Evolutionary conservation across 1,284 basidiomycete species (phyloP).

Genomic region (Volvariella volvacea): DNA sequence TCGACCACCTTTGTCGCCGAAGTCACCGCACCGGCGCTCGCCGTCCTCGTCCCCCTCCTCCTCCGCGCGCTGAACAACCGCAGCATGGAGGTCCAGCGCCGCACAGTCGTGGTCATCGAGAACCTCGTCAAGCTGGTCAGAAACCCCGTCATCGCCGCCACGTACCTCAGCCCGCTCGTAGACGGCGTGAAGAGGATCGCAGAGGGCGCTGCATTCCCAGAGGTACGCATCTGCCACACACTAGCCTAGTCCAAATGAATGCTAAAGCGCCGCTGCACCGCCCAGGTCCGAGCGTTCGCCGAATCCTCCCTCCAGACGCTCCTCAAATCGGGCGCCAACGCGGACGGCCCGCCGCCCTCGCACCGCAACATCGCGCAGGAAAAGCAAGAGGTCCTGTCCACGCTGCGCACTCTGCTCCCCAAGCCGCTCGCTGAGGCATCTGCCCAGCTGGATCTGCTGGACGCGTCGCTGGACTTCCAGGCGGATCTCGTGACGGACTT

Average conservation of each 20-base stretch:
- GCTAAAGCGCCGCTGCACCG: constrained; percentile 12
- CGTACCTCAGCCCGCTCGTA: constrained; percentile 84
- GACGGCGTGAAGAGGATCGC: constrained; percentile 92
- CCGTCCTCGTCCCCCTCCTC: constrained; percentile 92
- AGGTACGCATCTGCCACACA: too few species aligned
- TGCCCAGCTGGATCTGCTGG: constrained; percentile 39
- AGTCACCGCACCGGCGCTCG: constrained; percentile 92
- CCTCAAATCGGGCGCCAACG: constrained; percentile 75
- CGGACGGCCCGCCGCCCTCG: constrained; percentile 54
- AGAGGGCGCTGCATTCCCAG: constrained; percentile 91
- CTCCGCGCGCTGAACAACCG: constrained; percentile 92
- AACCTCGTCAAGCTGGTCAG: constrained; percentile 98
- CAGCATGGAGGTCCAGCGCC: constrained; percentile 90
- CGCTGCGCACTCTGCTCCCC: constrained; percentile 59
- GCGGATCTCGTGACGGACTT: constrained; percentile 76
- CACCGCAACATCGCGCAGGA: constrained; percentile 65
- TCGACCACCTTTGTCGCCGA: constrained; percentile 96
- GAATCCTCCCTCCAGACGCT: constrained; percentile 75
- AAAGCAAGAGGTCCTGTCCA: constrained; percentile 45
- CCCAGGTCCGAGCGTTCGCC: constrained; percentile 83
- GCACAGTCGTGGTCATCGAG: constrained; percentile 88
- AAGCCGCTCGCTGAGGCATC: constrained; percentile 37
- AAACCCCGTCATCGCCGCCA: constrained; percentile 84
- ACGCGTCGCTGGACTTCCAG: constrained; percentile 59
- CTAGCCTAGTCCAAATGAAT: constrained; percentile 11